Base-by-base conservation (phyloP, 2,329 filamentous ascomycete species). In the Bretziella fagacearum region DNA sequence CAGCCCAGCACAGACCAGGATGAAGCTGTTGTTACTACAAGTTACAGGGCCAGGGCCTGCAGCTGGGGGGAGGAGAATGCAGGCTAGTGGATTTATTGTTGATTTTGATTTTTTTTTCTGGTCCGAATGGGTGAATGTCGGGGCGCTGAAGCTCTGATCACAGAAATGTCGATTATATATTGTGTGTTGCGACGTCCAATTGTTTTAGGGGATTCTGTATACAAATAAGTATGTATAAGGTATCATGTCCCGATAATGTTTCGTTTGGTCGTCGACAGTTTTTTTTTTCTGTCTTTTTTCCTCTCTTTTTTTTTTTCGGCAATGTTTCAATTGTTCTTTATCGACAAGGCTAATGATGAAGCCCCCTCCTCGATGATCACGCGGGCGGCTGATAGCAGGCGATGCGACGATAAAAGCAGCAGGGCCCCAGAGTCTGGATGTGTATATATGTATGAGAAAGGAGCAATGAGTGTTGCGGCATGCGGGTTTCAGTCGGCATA, bases 361-460 rank as follows among this genome's bases (percentile, higher is more conserved):
- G 30, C 30, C 8, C n/a, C 35, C 35, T 20, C 23, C 35, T n/a
- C n/a, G n/a, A n/a, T n/a, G 18, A 39, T 22, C 7, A 39, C 7
- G n/a, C 35, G 35, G 18, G 35, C 35, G 35, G 35, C 18, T 39
- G 35, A n/a, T 36, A 20, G 35, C 35, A 39, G 35, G 18, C 15
- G 35, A 23, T 39, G 35, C 35, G 22, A 18, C 35, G 10, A 20
- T 18, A 10, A 22, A 32, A 32, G 25, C 26, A 44, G 18, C 27
- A 44, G 26, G 29, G 41, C 20, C n/a, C 11, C 13, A 17, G 15
- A 44, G 26, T n/a, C n/a, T 37, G 7, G 11, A 7, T 27, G 22
- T 33, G 17, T 27, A 26, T 29, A 30, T 43, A 43, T 43, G 40
- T 46, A 46, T 27, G 44, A 39, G 23, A 37, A 39, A 37, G 23